Conservation (phyloP, 75 land plant species). For the Cryptomeria japonica region DNA sequence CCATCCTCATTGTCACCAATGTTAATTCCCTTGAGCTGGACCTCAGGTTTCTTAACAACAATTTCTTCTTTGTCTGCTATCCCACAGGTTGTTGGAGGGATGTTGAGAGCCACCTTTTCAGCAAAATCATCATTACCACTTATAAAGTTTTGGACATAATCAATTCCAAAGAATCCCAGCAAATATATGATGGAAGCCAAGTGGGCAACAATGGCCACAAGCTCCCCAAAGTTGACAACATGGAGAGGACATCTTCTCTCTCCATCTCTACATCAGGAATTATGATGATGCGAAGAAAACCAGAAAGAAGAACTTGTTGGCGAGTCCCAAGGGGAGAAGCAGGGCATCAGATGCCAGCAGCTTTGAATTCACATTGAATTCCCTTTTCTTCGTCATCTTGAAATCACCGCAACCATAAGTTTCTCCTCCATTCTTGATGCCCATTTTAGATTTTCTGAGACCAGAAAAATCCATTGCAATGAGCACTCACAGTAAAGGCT, state of each 20-base stretch:
- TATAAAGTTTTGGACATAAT: constrained; percentile 60
- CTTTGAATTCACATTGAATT: no score
- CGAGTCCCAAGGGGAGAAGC: no score
- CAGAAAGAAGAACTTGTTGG: no score
- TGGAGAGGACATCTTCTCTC: constrained; percentile 90
- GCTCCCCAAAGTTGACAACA: constrained; percentile 56
- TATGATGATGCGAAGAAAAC: no score
- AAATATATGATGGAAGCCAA: constrained; percentile 77
- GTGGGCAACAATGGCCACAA: constrained; percentile 54
- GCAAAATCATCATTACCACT: constrained; percentile 1
- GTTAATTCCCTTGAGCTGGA: neutral
- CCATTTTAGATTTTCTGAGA: no score
- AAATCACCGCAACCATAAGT: no score
- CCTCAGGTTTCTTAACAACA: constrained; percentile 6
- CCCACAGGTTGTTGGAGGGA: neutral
- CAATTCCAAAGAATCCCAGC: constrained; percentile 83
- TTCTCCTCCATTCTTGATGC: no score
- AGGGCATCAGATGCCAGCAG: no score
- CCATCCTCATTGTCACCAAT: constrained; percentile 44
- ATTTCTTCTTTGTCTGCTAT: neutral
- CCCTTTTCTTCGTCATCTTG: no score
- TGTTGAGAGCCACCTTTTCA: neutral
- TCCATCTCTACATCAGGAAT: no score
- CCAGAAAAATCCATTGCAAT: no score
- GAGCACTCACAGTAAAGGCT: no score